Conservation (phyloP, 2,329 filamentous ascomycete species). For the Bipolaris sorokiniana region DNA sequence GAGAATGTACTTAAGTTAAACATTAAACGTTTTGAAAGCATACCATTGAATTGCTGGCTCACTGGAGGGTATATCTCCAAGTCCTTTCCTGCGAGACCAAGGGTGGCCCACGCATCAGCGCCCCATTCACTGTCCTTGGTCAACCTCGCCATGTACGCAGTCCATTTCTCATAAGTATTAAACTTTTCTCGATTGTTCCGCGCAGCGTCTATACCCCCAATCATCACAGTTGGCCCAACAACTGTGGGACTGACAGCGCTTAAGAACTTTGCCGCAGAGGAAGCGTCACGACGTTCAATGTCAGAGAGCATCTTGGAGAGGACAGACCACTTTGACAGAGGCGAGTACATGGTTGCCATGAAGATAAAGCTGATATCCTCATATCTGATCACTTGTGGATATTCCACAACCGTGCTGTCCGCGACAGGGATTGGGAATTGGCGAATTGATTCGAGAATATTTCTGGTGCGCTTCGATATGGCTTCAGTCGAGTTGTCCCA, state of each 20-base stretch:
- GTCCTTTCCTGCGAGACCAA: not conserved
- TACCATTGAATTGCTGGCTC: not conserved
- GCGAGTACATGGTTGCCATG: not conserved
- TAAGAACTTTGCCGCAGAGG: not conserved
- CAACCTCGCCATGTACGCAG: no score
- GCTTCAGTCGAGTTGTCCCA: not conserved
- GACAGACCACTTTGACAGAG: not conserved
- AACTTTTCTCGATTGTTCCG: no score
- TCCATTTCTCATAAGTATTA: no score
- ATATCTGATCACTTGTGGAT: not conserved
- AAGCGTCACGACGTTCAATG: not conserved
- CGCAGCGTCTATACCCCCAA: no score
- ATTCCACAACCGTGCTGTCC: not conserved
- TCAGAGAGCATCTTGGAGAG: not conserved
- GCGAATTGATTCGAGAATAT: not conserved
- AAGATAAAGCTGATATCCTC: not conserved
- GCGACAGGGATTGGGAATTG: not conserved
- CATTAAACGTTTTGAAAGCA: not conserved
- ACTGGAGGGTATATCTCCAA: not conserved
- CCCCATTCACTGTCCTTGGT: not conserved
- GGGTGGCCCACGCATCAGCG: not conserved
- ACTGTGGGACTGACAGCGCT: not conserved
- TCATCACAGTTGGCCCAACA: no score
- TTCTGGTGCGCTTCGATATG: not conserved
- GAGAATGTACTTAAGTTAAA: no score